Conservation (phyloP, 306 rosid genomes). For the Castanea sativa region DNA sequence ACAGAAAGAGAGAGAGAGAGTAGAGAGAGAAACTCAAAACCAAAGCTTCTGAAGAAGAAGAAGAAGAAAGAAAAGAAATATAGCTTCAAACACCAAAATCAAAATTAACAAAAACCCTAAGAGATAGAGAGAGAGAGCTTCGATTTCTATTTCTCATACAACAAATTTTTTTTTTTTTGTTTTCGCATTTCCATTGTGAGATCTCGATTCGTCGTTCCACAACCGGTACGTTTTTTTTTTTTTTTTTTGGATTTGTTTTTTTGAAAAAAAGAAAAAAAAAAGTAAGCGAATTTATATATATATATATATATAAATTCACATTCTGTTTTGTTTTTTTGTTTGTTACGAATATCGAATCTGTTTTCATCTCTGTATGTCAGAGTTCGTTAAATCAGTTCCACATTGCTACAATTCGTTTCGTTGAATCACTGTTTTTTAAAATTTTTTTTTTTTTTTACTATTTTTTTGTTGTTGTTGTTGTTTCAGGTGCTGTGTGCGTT, state of each 20-base stretch:
- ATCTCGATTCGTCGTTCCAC: constrained; percentile 59
- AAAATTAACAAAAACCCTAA: constrained; percentile 47
- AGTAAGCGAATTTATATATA: too few relatives aligned
- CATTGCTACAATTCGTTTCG: constrained; percentile 36
- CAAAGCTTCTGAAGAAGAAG: constrained; percentile 9
- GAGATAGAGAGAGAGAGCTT: constrained; percentile 21
- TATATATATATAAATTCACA: too few relatives aligned
- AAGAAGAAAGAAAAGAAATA: neutral
- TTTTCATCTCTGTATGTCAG: constrained; percentile 18
- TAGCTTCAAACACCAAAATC: too few relatives aligned
- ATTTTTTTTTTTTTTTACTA: neutral
- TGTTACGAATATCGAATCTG: constrained; percentile 20
- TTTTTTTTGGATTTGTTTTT: neutral
- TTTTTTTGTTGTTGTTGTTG: constrained; percentile 14
- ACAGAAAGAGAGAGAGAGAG: constrained; percentile 29
- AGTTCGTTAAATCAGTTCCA: constrained; percentile 21
- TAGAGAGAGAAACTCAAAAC: constrained; percentile 22
- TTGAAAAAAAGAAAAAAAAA: too few relatives aligned
- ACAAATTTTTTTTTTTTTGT: neutral
- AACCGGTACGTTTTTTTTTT: constrained; percentile 44
- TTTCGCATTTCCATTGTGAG: constrained; percentile 47
- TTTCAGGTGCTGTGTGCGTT: neutral
- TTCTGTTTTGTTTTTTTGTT: too few relatives aligned
- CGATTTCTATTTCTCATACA: constrained; percentile 20
- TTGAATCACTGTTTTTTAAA: constrained; percentile 10